Percentiles rank a stretch among this genome's conserved stretches.
phyloP scores from a whole-genome alignment of 306 rosid genomes.

The Bauhinia variegata region DNA sequence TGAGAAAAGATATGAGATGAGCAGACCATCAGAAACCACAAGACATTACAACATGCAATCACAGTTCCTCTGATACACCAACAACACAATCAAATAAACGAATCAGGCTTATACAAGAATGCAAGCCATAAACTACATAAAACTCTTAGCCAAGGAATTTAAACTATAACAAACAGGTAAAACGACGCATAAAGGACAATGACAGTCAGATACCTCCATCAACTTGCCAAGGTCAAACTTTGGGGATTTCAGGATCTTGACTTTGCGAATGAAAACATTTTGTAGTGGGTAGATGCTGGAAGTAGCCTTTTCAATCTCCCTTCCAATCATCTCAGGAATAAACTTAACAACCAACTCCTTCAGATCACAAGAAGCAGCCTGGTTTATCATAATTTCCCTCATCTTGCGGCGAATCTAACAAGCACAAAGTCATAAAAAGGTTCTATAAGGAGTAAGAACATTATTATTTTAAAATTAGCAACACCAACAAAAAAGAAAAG shows the following conservation, averaged over 20 bases:
- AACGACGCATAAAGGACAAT: not conserved
- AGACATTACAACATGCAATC: not conserved
- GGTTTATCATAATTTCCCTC: constrained; percentile 64
- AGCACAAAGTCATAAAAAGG: not conserved
- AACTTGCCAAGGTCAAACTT: constrained; percentile 65
- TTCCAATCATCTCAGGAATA: constrained; percentile 64
- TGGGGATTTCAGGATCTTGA: constrained; percentile 69
- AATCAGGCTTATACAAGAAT: not conserved
- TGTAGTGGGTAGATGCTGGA: constrained; percentile 60
- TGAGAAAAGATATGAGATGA: not conserved
- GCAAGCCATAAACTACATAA: not conserved
- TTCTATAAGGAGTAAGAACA: not conserved
- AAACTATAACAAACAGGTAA: not conserved
- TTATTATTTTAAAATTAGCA: not conserved
- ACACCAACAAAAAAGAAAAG: not conserved
- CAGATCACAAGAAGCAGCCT: constrained; percentile 61
- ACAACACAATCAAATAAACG: not conserved
- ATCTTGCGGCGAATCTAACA: constrained; percentile 67
- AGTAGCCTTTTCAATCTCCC: constrained; percentile 65
- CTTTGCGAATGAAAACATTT: constrained; percentile 66
- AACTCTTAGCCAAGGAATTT: not conserved
- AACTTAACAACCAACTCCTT: constrained; percentile 66
- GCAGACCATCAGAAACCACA: not conserved
- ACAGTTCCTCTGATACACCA: not conserved
- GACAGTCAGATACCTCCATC: constrained; percentile 53